Percentiles rank a stretch among this genome's conserved stretches.
These are phyloP conservation scores for Neospora caninum DNA, from an alignment of 169 alveolate genomes.

Conservation along the genomic window DNA sequence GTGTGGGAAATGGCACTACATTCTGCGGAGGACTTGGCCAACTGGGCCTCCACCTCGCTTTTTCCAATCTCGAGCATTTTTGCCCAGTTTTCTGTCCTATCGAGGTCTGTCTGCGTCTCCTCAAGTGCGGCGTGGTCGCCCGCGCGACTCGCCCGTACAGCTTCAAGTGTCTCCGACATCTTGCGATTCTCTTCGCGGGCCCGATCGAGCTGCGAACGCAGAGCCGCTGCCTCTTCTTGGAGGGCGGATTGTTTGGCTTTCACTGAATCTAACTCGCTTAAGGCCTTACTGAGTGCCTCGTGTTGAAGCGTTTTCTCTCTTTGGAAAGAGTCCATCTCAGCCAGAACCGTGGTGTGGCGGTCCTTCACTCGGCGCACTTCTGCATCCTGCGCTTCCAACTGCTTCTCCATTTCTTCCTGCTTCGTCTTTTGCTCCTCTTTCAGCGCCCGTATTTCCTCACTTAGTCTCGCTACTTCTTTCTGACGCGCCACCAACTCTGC, in stretches of 20 bases:
- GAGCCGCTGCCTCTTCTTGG: not conserved
- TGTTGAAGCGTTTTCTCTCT: not conserved
- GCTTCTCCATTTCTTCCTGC: not conserved
- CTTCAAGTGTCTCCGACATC: not conserved
- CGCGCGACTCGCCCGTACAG: not conserved
- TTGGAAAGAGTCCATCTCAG: not conserved
- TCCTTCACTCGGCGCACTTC: not conserved
- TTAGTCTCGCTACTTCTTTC: too few species aligned
- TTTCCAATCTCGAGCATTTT: not conserved
- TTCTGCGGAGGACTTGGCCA: not conserved
- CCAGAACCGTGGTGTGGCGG: not conserved
- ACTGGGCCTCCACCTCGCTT: not conserved
- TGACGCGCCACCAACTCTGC: not conserved
- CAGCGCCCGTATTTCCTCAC: not conserved
- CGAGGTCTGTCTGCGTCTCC: not conserved
- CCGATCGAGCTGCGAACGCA: not conserved
- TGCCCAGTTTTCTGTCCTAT: not conserved
- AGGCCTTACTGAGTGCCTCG: not conserved
- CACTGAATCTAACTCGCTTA: not conserved
- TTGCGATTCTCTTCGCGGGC: not conserved
- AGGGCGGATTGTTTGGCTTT: not conserved
- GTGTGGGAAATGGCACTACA: not conserved
- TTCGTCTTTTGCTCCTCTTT: not conserved
- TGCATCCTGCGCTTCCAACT: not conserved
- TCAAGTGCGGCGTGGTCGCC: not conserved